phyloP scores from a whole-genome alignment of 1,139 yeast species.

The Magnusiomyces fungicola region DNA sequence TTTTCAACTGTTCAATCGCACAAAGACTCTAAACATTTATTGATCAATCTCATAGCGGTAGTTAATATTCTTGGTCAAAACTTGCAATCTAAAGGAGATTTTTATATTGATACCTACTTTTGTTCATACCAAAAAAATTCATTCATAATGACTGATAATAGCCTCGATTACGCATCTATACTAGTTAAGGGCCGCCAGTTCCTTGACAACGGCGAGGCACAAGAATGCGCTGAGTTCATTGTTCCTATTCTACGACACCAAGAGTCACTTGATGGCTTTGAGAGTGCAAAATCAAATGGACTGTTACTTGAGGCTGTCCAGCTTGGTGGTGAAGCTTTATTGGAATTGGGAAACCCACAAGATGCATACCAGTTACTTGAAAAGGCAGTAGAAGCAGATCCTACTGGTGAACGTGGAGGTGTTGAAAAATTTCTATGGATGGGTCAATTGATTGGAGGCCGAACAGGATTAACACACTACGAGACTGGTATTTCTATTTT shows the following conservation, averaged over 20 bases:
- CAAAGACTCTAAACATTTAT: too few relatives aligned
- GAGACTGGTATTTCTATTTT: constrained; percentile 55
- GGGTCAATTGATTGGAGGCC: constrained; percentile 87
- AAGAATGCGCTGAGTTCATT: not conserved
- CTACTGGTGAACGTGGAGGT: constrained; percentile 52
- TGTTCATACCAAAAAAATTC: too few relatives aligned
- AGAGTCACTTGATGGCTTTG: constrained; percentile 2
- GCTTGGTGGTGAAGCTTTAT: constrained; percentile 61
- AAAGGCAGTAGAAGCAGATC: constrained; percentile 64
- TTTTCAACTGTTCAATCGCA: too few relatives aligned
- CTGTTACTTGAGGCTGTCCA: constrained; percentile 32
- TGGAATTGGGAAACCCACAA: constrained; percentile 74
- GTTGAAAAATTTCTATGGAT: constrained; percentile 78
- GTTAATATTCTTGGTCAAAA: too few relatives aligned
- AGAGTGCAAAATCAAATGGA: not conserved
- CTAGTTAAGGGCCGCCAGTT: not conserved
- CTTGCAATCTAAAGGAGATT: too few relatives aligned
- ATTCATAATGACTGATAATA: too few relatives aligned
- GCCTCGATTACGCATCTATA: not conserved
- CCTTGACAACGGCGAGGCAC: constrained; percentile 4
- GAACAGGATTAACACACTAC: constrained; percentile 60
- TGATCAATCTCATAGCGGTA: too few relatives aligned
- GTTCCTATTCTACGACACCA: constrained; percentile 6
- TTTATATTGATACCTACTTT: too few relatives aligned
- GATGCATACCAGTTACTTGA: constrained; percentile 60